A percentile compares a stretch with the other conserved stretches of the same genome.
phyloP scores from a whole-genome alignment of 768 basidiomycete species.

The Trametes coccinea region DNA sequence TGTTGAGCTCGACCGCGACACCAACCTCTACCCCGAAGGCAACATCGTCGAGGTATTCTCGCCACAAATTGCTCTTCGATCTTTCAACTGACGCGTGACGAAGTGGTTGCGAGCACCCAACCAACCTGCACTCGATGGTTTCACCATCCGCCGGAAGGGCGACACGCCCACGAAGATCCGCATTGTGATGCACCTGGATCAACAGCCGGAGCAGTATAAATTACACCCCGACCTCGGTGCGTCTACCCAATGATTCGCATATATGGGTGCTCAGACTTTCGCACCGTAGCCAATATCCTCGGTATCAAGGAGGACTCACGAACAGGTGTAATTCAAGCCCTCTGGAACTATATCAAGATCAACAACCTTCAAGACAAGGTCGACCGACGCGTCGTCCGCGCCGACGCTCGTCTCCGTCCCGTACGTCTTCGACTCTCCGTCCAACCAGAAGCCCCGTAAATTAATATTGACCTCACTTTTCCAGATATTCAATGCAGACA shows the following conservation, averaged over 20 bases:
- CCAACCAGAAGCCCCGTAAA: not conserved
- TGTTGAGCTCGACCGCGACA: constrained; percentile 86
- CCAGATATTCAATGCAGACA: constrained; percentile 73
- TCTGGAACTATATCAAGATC: constrained; percentile 93
- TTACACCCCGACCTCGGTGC: constrained; percentile 73
- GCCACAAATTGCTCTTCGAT: not conserved
- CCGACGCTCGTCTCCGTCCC: constrained; percentile 65
- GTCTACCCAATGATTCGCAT: constrained; percentile 8
- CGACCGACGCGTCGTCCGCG: constrained; percentile 67
- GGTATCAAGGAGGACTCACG: constrained; percentile 85
- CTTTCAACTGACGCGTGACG: not conserved
- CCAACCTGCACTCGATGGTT: constrained; percentile 75
- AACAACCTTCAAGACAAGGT: constrained; percentile 81
- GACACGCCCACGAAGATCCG: constrained; percentile 77
- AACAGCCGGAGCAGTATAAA: constrained; percentile 85
- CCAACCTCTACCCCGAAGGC: constrained; percentile 74
- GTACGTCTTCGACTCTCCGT: constrained; percentile 39
- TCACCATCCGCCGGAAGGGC: constrained; percentile 79
- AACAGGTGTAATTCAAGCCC: constrained; percentile 72
- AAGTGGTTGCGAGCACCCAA: constrained; percentile 63
- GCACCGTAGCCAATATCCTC: constrained; percentile 54
- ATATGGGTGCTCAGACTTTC: not conserved
- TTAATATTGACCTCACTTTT: too few relatives aligned
- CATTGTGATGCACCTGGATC: constrained; percentile 83
- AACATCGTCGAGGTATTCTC: constrained; percentile 86